A percentile compares a stretch with the other conserved stretches of the same genome.
Evolutionary conservation across 768 basidiomycete species (phyloP).

Genomic region (Lactarius deliciosus): DNA sequence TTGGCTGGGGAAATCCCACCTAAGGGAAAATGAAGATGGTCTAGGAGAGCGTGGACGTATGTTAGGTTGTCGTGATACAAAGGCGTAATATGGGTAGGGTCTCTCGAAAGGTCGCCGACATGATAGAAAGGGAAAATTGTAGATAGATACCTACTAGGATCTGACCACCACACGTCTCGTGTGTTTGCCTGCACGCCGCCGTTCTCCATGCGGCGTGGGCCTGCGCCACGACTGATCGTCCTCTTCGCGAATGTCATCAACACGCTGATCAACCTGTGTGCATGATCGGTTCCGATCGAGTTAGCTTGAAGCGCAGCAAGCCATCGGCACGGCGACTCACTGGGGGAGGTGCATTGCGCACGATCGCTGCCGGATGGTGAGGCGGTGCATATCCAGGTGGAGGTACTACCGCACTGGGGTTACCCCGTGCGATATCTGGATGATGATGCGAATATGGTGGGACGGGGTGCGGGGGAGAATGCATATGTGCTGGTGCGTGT

Average conservation of each 20-base stretch:
- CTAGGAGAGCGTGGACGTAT: not conserved
- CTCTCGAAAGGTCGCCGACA: conserved; percentile 10
- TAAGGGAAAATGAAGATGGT: conserved; percentile 3
- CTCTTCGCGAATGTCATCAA: conserved; percentile 55
- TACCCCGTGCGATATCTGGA: conserved; percentile 36
- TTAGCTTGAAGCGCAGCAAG: conserved; percentile 18
- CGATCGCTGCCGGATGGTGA: conserved; percentile 23
- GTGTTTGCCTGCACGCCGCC: conserved; percentile 77
- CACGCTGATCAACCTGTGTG: conserved; percentile 26
- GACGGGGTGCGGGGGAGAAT: conserved; percentile 30
- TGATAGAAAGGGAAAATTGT: conserved; percentile 1
- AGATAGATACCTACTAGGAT: not conserved
- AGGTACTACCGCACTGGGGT: conserved; percentile 33
- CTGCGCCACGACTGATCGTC: conserved; percentile 68
- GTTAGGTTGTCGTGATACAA: not conserved
- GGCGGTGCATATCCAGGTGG: conserved; percentile 33
- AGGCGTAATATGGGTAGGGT: conserved; percentile 11
- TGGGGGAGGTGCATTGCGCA: conserved; percentile 23
- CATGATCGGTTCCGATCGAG: conserved; percentile 25
- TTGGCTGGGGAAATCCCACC: not conserved
- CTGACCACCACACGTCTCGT: conserved; percentile 63
- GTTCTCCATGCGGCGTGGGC: conserved; percentile 72
- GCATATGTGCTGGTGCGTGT: conserved; percentile 24
- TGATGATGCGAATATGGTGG: conserved; percentile 39
- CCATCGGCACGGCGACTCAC: conserved; percentile 24